Conservation (phyloP, 2,329 filamentous ascomycete genomes). For the Ophiostoma sp. region DNA sequence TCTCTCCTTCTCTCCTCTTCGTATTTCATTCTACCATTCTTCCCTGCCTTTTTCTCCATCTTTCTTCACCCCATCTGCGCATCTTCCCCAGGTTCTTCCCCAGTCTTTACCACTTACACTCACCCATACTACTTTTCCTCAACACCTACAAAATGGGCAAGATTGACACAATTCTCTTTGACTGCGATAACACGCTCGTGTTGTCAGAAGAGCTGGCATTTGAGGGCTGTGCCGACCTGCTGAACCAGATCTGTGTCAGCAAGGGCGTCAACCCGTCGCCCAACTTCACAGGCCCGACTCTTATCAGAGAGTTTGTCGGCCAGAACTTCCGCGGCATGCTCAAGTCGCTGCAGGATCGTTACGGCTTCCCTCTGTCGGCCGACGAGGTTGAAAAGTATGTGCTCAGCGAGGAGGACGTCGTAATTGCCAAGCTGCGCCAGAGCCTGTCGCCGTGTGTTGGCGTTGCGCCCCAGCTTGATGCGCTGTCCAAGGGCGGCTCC, state of each 20-base stretch:
- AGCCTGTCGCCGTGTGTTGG: conserved; percentile 64
- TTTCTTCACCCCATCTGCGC: not conserved
- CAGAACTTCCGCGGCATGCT: conserved; percentile 96
- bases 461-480: conserved; percentile 61
- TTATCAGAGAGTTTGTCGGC: conserved; percentile 84
- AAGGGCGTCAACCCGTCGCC: conserved; percentile 50
- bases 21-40: not conserved
- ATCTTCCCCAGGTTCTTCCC: conserved; percentile 10
- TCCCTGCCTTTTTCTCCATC: not conserved
- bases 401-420: conserved; percentile 69
- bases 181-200: conserved; percentile 88
- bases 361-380: conserved; percentile 63
- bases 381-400: conserved; percentile 72
- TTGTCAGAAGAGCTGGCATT: conserved; percentile 87
- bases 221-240: conserved; percentile 81
- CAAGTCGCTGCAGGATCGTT: conserved; percentile 65
- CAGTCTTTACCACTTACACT: not conserved
- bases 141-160: conserved; percentile 31
- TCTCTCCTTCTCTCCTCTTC: not conserved
- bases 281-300: conserved; percentile 66
- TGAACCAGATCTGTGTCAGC: conserved; percentile 76
- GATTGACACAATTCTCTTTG: conserved; percentile 69
- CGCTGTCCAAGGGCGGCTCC: conserved; percentile 54
- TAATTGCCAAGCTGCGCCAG: conserved; percentile 72
- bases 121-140: not conserved